Evolutionary conservation across 148 eudicot genomes (phyloP), one percentile per base, ranked within the genome.

Genomic region (Cornus suecica): DNA sequence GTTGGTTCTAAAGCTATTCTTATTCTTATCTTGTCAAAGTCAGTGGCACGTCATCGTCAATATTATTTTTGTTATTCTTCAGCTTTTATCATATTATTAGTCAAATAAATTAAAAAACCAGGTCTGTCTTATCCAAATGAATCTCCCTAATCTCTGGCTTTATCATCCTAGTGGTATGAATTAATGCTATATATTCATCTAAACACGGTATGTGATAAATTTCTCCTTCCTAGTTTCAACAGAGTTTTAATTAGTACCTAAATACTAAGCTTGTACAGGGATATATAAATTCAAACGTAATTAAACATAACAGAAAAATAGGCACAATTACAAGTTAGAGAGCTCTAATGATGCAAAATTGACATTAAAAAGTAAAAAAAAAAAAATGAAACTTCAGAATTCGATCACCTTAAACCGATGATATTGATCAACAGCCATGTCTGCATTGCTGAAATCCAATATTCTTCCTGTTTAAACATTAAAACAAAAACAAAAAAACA

Each of bases 391-490:
- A 27, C 69, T 28, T 11, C 1, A 72, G 51, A 31, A 65, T 1
- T 64, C n/a, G n/a, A n/a, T n/a, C 28, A 95, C 99, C 97, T 95
- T 78, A 60, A 91, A 95, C 27, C 97, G 89, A 85, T 92, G 99
- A 79, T 95, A 95, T 64, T 92, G 97, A 87, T 95, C 97, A 23
- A 95, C 99, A 8, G 99, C 87, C 0, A 74, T 73, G 73, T 92
- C 86, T 5, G 97, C 97, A 87, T 92, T 87, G 88, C 97, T 95
- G 82, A 92, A 90, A 74, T 95, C 99, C 79, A 91, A 66, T 30
- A 95, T 92, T 72, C 87, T 88, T 32, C 92, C 93, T 86, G 72
- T 67, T 78, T 29, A 68, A 24, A 73, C 28, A 51, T n/a, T n/a
- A n/a, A n/a, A n/a, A n/a, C n/a, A n/a, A n/a, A n/a, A n/a, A n/a